phyloP scores from a whole-genome alignment of 768 basidiomycete species.

The Mycena leptocephala region DNA sequence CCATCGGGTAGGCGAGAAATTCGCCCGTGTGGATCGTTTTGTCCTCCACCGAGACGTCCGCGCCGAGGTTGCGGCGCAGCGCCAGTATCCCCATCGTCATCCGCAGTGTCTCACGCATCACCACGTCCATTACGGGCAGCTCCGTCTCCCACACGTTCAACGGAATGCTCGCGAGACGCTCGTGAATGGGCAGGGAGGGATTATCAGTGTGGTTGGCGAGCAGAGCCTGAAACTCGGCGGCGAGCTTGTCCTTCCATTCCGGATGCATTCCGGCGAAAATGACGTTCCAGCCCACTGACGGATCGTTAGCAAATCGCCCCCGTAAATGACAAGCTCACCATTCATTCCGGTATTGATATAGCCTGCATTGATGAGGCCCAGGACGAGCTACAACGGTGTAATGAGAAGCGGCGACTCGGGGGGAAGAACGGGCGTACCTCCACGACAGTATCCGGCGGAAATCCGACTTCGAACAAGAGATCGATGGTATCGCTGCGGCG shows the following conservation, averaged over 20 bases:
- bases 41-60: not conserved
- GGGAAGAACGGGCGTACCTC: not conserved
- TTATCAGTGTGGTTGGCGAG: not conserved
- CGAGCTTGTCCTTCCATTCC: constrained; percentile 27
- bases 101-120: constrained; percentile 34
- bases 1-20: constrained; percentile 31
- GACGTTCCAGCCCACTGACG: constrained; percentile 14
- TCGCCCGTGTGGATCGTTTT: constrained; percentile 23
- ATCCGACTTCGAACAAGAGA: not conserved
- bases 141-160: constrained; percentile 33
- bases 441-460: not conserved
- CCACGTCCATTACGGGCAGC: constrained; percentile 28
- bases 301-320: not conserved
- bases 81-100: constrained; percentile 3
- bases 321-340: constrained; percentile 2
- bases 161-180: constrained; percentile 25
- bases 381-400: constrained; percentile 15
- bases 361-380: constrained; percentile 29
- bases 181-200: not conserved
- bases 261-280: constrained; percentile 21
- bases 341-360: constrained; percentile 22
- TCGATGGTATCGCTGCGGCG: not conserved
- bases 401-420: not conserved
- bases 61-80: constrained; percentile 31
- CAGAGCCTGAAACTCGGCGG: constrained; percentile 23